A percentile compares a stretch with the other conserved stretches of the same genome.
phyloP scores from a whole-genome alignment of 2,329 filamentous ascomycete genomes.

The Ophiocordyceps camponoti-rufipedis region DNA sequence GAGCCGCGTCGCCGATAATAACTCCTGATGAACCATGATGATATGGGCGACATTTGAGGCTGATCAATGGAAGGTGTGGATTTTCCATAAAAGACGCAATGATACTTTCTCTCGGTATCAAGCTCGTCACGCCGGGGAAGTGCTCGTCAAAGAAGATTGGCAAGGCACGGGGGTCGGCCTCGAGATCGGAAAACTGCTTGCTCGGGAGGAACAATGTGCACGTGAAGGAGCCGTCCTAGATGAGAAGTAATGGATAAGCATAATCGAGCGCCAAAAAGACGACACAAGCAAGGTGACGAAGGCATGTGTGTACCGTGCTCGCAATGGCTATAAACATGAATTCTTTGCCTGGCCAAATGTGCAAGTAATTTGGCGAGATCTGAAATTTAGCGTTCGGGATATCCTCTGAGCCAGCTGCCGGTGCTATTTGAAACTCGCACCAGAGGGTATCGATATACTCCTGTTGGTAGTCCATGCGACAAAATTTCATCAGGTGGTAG shows the following conservation, averaged over 20 bases:
- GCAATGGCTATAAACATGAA: conserved; percentile 99
- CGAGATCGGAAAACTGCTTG: conserved; percentile 29
- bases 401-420: conserved; percentile 15
- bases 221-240: not conserved
- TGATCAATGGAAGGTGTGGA: conserved; percentile 83
- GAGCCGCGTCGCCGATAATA: conserved; percentile 82
- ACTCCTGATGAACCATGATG: conserved; percentile 62
- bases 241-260: not conserved
- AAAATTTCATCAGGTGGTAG: conserved; percentile 91
- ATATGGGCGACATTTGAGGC: conserved; percentile 80
- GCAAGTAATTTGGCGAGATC: conserved; percentile 82
- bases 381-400: conserved; percentile 35
- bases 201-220: not conserved
- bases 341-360: conserved; percentile 88
- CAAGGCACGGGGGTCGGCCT: conserved; percentile 39
- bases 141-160: conserved; percentile 60
- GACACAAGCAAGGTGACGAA: not conserved
- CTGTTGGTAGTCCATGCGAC: conserved; percentile 78
- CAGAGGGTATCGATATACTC: conserved; percentile 92
- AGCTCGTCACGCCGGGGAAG: conserved; percentile 68
- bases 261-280: not conserved
- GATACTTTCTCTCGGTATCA: conserved; percentile 52
- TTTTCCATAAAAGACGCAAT: conserved; percentile 60
- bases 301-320: conserved; percentile 26
- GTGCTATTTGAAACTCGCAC: conserved; percentile 81